phyloP scores from a whole-genome alignment of 2,329 filamentous ascomycete genomes.

The Talaromyces sp. region DNA sequence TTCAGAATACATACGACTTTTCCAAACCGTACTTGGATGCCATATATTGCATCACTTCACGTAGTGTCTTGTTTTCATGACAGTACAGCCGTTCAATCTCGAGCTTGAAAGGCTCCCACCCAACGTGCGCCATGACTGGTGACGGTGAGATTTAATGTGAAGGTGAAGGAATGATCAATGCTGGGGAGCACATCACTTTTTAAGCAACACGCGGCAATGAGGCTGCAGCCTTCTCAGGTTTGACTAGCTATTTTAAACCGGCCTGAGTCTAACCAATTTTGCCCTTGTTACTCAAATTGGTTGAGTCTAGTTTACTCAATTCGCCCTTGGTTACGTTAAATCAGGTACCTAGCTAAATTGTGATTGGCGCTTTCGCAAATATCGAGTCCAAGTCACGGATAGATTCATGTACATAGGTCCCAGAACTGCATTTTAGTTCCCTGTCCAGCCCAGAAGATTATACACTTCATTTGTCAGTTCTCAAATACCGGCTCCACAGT shows the following conservation, averaged over 20 bases:
- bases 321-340: no score
- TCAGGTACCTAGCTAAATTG: no score
- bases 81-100: neutral
- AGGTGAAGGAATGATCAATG: neutral
- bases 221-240: neutral
- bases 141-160: neutral
- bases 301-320: no score
- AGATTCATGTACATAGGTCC: neutral
- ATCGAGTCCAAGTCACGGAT: neutral
- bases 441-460: no score
- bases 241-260: neutral
- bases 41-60: neutral
- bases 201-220: neutral
- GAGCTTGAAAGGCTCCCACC: neutral
- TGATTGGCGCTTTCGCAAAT: neutral
- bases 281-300: neutral
- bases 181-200: neutral
- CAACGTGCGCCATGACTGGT: neutral
- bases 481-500: no score
- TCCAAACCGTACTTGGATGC: neutral
- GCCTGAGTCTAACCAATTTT: neutral
- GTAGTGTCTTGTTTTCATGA: neutral
- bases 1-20: neutral
- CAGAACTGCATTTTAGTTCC: no score
- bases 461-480: no score